Conservation (phyloP, 495 filamentous ascomycete genomes). For the Aspergillus wentii region DNA sequence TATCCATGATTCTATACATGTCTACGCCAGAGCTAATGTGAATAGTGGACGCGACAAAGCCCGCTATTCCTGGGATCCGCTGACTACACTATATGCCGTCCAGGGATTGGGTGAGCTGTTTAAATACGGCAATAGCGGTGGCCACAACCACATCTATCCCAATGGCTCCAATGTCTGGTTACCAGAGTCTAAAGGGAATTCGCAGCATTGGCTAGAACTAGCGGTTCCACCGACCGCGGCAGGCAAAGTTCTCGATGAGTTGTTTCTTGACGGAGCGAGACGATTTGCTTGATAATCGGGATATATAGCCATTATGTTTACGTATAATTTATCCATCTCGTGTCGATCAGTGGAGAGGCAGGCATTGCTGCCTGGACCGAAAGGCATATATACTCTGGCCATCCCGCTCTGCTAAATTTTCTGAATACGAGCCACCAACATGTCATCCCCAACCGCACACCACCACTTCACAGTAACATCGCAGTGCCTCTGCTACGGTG, state of each 20-base stretch:
- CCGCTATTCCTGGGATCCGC: conserved; percentile 39
- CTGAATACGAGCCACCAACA: no score
- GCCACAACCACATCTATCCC: conserved; percentile 4
- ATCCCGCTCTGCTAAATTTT: no score
- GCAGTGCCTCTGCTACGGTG: no score
- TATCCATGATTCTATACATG: not conserved
- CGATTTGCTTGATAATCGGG: no score
- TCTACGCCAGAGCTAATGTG: not conserved
- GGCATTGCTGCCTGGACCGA: no score
- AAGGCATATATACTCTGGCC: no score
- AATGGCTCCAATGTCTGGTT: conserved; percentile 6
- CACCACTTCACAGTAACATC: no score
- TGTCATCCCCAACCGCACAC: no score
- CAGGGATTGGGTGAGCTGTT: conserved; percentile 27
- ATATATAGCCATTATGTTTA: no score
- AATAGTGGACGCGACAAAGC: conserved; percentile 3
- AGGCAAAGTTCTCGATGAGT: not conserved
- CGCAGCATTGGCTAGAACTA: not conserved
- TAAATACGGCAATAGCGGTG: conserved; percentile 8
- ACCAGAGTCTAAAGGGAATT: no score
- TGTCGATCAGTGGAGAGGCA: no score
- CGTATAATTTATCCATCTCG: no score
- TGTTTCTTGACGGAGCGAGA: conserved; percentile 1
- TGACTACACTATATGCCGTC: conserved; percentile 39
- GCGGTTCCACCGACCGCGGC: not conserved